Percentiles rank a stretch among this genome's conserved stretches.
These are phyloP conservation scores for Hortiboletus rubellus DNA, from an alignment of 1,284 basidiomycete species.

Conservation along the genomic window DNA sequence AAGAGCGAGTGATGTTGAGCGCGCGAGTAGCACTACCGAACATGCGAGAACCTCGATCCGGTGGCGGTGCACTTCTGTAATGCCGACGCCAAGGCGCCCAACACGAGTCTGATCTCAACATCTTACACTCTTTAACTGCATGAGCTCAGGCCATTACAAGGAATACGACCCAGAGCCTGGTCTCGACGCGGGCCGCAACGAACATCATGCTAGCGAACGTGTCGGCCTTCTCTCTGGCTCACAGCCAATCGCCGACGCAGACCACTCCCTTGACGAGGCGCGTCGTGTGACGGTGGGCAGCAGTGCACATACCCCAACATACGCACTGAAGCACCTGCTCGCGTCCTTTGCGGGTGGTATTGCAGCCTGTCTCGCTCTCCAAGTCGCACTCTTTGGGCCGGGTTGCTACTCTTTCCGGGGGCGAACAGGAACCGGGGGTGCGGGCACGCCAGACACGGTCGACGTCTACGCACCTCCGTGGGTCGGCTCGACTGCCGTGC, in stretches of 20 bases:
- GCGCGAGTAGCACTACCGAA: too few relatives aligned
- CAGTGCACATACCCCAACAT: conserved; percentile 1
- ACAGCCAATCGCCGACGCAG: background rate
- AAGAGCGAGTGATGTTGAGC: too few relatives aligned
- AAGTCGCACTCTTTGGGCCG: conserved; percentile 26
- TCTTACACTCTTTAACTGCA: background rate
- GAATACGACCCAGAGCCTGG: conserved; percentile 27
- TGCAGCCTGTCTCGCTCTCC: conserved; percentile 25
- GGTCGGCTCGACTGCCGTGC: conserved; percentile 67
- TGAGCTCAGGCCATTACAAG: conserved; percentile 17
- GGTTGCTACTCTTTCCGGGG: conserved; percentile 9
- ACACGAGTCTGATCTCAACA: background rate
- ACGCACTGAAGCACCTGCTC: conserved; percentile 24
- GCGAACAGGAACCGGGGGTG: background rate
- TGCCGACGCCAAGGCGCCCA: background rate
- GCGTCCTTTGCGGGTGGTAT: conserved; percentile 32
- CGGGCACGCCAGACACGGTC: conserved; percentile 1
- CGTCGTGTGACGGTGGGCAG: background rate
- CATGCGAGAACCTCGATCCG: too few relatives aligned
- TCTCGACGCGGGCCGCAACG: conserved; percentile 1
- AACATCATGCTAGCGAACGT: conserved; percentile 12
- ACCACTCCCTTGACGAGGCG: background rate
- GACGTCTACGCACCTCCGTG: conserved; percentile 50
- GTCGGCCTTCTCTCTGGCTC: conserved; percentile 23
- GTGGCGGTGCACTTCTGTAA: background rate